phyloP scores from a whole-genome alignment of 2,329 filamentous ascomycete genomes.

The Fusarium begoniae region DNA sequence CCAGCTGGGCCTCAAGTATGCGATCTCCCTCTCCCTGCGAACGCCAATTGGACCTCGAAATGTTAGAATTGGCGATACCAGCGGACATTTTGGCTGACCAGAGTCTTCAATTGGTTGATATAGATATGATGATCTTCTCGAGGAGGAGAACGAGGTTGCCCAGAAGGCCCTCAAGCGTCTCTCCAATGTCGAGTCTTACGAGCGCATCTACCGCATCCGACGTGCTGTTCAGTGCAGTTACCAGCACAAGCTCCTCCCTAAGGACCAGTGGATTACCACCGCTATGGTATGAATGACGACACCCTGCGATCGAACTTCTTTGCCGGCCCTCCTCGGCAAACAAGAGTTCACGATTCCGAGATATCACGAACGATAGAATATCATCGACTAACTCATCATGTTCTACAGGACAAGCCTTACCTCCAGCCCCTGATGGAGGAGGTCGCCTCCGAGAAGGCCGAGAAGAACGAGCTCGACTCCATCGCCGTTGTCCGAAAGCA shows the following conservation, averaged over 20 bases:
- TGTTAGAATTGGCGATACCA: neutral
- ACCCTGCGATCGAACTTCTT: neutral
- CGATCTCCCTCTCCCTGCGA: constrained; percentile 25
- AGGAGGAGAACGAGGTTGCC: constrained; percentile 89
- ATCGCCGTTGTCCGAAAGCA: constrained; percentile 61
- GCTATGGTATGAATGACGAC: constrained; percentile 55
- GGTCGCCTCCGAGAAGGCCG: constrained; percentile 59
- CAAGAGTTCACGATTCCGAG: constrained; percentile 24
- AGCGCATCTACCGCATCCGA: constrained; percentile 96
- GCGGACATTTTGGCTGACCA: constrained; percentile 37
- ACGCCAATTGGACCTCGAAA: constrained; percentile 32
- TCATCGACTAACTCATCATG: constrained; percentile 26
- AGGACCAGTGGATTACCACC: constrained; percentile 67
- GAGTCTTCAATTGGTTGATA: constrained; percentile 25
- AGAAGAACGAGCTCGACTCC: constrained; percentile 63
- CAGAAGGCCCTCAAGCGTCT: constrained; percentile 91
- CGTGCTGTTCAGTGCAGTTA: constrained; percentile 84
- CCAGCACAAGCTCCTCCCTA: constrained; percentile 71
- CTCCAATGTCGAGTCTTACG: constrained; percentile 88
- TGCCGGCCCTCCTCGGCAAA: constrained; percentile 30
- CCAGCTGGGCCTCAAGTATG: constrained; percentile 88
- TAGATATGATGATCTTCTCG: constrained; percentile 93
- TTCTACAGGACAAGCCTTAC: constrained; percentile 61
- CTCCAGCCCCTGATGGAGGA: constrained; percentile 62
- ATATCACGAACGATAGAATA: constrained; percentile 10